Conservation (phyloP, 1,284 basidiomycete species). For the Ustilago cynodontis region DNA sequence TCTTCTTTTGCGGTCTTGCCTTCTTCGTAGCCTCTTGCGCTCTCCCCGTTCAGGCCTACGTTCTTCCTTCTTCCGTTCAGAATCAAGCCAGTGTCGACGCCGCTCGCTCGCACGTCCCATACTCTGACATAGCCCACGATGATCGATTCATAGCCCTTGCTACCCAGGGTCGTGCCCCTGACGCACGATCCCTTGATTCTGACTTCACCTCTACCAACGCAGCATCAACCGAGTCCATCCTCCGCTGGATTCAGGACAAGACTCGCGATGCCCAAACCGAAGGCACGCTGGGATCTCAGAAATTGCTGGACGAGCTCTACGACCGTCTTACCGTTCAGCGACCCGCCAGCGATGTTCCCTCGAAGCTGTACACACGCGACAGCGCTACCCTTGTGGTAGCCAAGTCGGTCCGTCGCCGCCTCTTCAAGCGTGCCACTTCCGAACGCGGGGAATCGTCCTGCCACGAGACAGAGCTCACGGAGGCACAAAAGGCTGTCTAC, state of each 20-base stretch:
- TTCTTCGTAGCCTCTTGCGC: slow-evolving; percentile 17
- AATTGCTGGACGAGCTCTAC: slow-evolving; percentile 44
- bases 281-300: slow-evolving; percentile 9
- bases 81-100: slow-evolving; percentile 1
- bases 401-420: slow-evolving; percentile 19
- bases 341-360: slow-evolving; percentile 9
- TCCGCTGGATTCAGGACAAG: slow-evolving; percentile 32
- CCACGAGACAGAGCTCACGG: slow-evolving; percentile 29
- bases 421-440: slow-evolving; percentile 41
- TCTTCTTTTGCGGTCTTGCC: slow-evolving; percentile 19
- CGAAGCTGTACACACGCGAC: background rate
- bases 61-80: slow-evolving; percentile 23
- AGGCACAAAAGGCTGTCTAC: slow-evolving; percentile 54
- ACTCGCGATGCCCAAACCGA: background rate
- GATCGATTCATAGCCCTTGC: slow-evolving; percentile 38
- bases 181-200: slow-evolving; percentile 18
- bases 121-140: slow-evolving; percentile 35
- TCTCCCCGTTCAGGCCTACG: slow-evolving; percentile 27
- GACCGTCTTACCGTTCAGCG: slow-evolving; percentile 26
- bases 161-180: slow-evolving; percentile 12
- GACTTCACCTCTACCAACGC: background rate
- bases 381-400: background rate
- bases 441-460: slow-evolving; percentile 8
- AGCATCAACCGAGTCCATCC: slow-evolving; percentile 8
- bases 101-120: background rate